Base-by-base conservation (phyloP, 345 rosid species). In the Corymbia maculata region DNA sequence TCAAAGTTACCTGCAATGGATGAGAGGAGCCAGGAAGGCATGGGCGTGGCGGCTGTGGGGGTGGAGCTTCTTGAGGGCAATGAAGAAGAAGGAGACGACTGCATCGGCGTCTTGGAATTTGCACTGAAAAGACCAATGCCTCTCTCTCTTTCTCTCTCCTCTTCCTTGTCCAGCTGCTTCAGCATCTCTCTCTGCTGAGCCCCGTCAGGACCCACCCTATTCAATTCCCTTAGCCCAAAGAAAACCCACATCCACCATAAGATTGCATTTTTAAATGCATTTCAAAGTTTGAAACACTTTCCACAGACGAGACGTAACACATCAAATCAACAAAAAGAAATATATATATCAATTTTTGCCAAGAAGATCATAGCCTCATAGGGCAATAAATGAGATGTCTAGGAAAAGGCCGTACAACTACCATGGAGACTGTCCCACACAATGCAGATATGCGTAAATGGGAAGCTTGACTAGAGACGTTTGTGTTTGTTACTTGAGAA, bases 1-100 rank as follows among this genome's bases (percentile, higher is more conserved):
- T 52, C 32, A 51, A 47, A 21, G n/a, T 55, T 70, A 89, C 90
- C 90, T 50, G 88, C 80, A 59, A 89, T 85, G 85, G 90, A 42
- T 80, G 88, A 80, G 79, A 89, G 88, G 66, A 89, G 88, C 90
- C 90, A 86, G 14, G 86, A 45, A 86, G 90, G 87, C 50, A 64
- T 55, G 14, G 88, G 86, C n/a, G 86, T 44, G 13, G 88, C 13
- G 88, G 85, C 36, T 47, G 75, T 9, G 61, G 59, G 22, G 85
- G 85, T 21, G 88, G 66, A 85, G 85, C 68, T 75, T 17, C 66
- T 79, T 64, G 89, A 50, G n/a, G 70, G 26, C 52, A 36, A 70
- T 13, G 85, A 8, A 6, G 64, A 51, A 55, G 89, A 64, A 44
- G 47, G 22, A 36, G 57, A 26, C 36, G 85, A 85, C 49, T 50